Percentiles rank a stretch among this genome's conserved stretches.
Evolutionary conservation across 1,284 basidiomycete genomes (phyloP).

Genomic region (Ganoderma lingzhi): DNA sequence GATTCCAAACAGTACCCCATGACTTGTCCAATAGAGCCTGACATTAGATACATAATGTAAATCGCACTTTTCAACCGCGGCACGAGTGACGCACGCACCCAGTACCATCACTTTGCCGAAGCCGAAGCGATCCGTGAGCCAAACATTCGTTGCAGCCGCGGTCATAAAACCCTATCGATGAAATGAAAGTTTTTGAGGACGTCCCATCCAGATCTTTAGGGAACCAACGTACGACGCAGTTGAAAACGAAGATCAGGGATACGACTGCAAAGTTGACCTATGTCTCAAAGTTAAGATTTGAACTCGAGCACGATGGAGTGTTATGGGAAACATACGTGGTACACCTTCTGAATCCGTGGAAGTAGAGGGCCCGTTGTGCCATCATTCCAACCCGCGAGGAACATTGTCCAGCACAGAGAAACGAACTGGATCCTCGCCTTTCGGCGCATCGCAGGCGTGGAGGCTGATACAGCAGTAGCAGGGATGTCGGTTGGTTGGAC

Average conservation of each 20-base stretch:
- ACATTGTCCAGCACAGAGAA: conserved; percentile 50
- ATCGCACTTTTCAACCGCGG: not conserved
- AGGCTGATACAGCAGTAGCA: conserved; percentile 17
- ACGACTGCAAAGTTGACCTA: conserved; percentile 55
- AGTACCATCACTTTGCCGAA: conserved; percentile 58
- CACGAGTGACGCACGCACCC: not conserved
- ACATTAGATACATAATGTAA: not conserved
- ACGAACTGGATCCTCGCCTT: conserved; percentile 46
- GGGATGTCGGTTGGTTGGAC: conserved; percentile 17
- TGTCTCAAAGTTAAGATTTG: not conserved
- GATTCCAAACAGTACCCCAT: conserved; percentile 65
- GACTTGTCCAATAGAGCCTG: conserved; percentile 46
- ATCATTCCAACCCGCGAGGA: conserved; percentile 69
- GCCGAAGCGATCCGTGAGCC: conserved; percentile 57
- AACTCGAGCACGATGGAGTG: conserved; percentile 5
- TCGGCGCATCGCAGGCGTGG: conserved; percentile 25
- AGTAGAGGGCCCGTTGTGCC: conserved; percentile 65
- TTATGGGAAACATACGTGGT: conserved; percentile 47
- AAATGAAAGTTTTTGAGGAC: not conserved
- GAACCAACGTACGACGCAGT: conserved; percentile 52
- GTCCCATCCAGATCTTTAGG: not conserved
- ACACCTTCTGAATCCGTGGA: conserved; percentile 61
- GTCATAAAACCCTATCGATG: conserved; percentile 53
- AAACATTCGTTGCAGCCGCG: conserved; percentile 58
- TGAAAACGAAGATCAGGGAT: conserved; percentile 64